Base-by-base conservation (phyloP, 208 protist species). In the Paratrypanosoma confusum region DNA sequence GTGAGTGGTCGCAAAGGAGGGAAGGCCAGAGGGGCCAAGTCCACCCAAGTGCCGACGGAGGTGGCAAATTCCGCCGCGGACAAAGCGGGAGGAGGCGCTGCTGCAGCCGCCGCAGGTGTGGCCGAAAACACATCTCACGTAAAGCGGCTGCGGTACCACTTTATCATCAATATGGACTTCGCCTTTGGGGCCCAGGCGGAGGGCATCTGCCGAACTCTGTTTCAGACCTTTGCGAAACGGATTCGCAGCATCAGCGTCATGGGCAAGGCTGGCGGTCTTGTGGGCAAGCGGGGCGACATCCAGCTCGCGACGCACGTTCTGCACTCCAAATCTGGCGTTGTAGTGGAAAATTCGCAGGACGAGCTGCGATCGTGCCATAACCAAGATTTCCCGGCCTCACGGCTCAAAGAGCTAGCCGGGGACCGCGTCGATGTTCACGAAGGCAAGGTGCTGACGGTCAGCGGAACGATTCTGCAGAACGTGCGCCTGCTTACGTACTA, bases 151-250 rank as follows among this genome's bases (percentile, higher is more conserved):
- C 38, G 50, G 45, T 61, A 57, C 7, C 81, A 87, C 56, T 81
- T 93, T 43, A 76, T 93, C 53, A 71, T 93, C 56, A 93, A 93
- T 55, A 93, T 90, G 78, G 84, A 93, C 63, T 93, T 88, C 39
- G 77, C 80, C 22, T 93, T 93, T 65, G 84, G 84, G 0, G 76
- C 80, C 3, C 84, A 93, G 58, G 84, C 84, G n/a, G 76, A 78
- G 34, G 77, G 74, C 11, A 90, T 93, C 36, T 73, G 71, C 42
- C 61, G 69, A 2, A 66, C 78, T 17, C 63, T 93, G 21, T 82
- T 88, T 66, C 67, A 65, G 42, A 72, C 77, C 22, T 93, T 93
- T 61, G 81, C 75, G 26, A 57, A 60, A 34, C 56, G 66, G 37
- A 85, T 93, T 34, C 84, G 80, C 42, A 86, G 74, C 27, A 72